Percentiles rank a stretch among this genome's conserved stretches.
Conservation (phyloP, 73 alveolate species). For the Paramecium caudatum region DNA sequence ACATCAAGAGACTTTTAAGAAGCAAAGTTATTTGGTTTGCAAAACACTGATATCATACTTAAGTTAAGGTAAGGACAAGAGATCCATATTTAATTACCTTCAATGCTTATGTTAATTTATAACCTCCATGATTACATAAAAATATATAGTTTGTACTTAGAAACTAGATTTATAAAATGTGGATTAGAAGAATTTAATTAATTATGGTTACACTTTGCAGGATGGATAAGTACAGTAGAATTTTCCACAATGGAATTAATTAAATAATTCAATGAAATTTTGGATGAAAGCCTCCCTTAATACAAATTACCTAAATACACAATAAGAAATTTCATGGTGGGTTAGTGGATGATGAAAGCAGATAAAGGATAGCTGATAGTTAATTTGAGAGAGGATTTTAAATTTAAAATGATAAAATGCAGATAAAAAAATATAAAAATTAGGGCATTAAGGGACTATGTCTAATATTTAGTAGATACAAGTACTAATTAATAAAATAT, state of each 20-base stretch:
- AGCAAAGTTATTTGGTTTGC: background rate
- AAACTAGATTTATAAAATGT: background rate
- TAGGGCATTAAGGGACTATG: background rate
- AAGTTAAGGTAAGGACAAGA: slow-evolving; percentile 30
- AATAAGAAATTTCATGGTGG: slow-evolving; percentile 5
- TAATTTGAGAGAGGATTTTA: slow-evolving; percentile 15
- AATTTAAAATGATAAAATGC: slow-evolving; percentile 1
- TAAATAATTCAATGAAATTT: background rate
- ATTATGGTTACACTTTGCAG: slow-evolving; percentile 25
- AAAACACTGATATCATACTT: background rate
- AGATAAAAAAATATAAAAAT: background rate
- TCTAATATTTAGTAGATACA: background rate
- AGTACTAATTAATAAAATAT: slow-evolving; percentile 7
- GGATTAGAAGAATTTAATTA: background rate
- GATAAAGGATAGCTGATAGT: slow-evolving; percentile 8
- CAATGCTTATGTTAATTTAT: background rate
- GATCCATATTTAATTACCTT: background rate
- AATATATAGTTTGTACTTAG: background rate
- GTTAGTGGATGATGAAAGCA: slow-evolving; percentile 28
- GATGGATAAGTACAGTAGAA: slow-evolving; percentile 52
- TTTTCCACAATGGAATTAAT: background rate
- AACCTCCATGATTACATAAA: background rate
- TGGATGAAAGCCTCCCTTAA: background rate
- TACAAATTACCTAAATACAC: slow-evolving; percentile 14
- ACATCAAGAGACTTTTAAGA: background rate